A percentile compares a stretch with the other conserved stretches of the same genome.
Evolutionary conservation across 768 basidiomycete genomes (phyloP).

Genomic region (Serendipita sp.): DNA sequence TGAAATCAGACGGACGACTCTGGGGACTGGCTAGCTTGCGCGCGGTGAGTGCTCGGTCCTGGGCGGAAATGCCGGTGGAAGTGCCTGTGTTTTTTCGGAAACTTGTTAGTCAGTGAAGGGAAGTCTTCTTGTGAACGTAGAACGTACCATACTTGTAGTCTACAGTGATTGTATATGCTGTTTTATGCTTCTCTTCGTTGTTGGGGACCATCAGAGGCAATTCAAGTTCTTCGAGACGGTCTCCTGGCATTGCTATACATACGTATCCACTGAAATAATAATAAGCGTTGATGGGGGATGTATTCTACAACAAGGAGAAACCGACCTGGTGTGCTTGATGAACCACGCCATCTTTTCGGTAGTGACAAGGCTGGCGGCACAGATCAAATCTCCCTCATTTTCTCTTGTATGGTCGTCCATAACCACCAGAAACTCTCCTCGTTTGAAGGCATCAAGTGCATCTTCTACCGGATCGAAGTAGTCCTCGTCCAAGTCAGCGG

Average conservation of each 20-base stretch:
- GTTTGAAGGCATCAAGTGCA: conserved; percentile 56
- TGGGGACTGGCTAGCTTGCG: conserved; percentile 53
- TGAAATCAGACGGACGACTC: conserved; percentile 52
- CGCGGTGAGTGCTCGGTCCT: conserved; percentile 81
- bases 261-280: conserved; percentile 63
- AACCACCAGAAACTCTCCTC: conserved; percentile 86
- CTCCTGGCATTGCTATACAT: conserved; percentile 67
- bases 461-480: conserved; percentile 66
- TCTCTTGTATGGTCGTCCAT: conserved; percentile 95
- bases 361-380: conserved; percentile 68
- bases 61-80: conserved; percentile 91
- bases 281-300: neutral
- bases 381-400: conserved; percentile 95
- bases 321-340: conserved; percentile 85
- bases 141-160: conserved; percentile 75
- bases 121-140: neutral
- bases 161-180: conserved; percentile 91
- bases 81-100: conserved; percentile 38
- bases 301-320: conserved; percentile 14
- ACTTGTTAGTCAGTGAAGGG: neutral
- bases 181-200: conserved; percentile 82
- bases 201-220: conserved; percentile 89
- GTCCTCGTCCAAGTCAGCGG: conserved; percentile 13
- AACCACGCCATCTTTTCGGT: conserved; percentile 99
- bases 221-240: conserved; percentile 58